Evolutionary conservation across 1,284 basidiomycete genomes (phyloP).

Genomic region (Cryptococcus jaspeensis): DNA sequence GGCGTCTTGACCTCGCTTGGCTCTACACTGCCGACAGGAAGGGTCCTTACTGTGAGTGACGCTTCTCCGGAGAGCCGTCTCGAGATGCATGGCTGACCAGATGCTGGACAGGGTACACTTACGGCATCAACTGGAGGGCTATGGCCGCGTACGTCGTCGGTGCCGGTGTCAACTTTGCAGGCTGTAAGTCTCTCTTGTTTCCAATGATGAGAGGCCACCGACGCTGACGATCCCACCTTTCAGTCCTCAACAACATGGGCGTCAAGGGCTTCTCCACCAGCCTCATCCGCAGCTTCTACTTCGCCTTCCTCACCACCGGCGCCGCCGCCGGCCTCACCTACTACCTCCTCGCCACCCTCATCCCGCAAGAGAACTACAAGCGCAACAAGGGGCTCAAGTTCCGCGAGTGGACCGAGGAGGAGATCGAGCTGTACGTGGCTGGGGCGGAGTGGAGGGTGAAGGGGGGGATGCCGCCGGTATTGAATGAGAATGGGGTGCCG

Average conservation of each 20-base stretch:
- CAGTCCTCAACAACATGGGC: slow-evolving; percentile 33
- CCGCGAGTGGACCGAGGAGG: slow-evolving; percentile 29
- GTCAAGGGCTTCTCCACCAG: slow-evolving; percentile 15
- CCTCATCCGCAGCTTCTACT: slow-evolving; percentile 31
- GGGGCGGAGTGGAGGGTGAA: slow-evolving; percentile 7
- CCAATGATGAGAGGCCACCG: neutral
- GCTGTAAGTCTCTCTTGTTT: slow-evolving; percentile 16
- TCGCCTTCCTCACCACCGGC: slow-evolving; percentile 39
- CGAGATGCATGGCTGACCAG: neutral
- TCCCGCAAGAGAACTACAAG: slow-evolving; percentile 31
- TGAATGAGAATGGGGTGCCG: neutral
- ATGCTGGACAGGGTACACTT: slow-evolving; percentile 56
- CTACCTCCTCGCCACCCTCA: slow-evolving; percentile 26
- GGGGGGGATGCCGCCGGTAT: neutral
- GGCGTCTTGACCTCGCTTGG: slow-evolving; percentile 66
- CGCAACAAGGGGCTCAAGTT: slow-evolving; percentile 24
- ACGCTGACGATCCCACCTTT: neutral
- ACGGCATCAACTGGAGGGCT: slow-evolving; percentile 63
- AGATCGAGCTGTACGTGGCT: slow-evolving; percentile 25
- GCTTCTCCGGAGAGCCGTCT: neutral
- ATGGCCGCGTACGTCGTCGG: slow-evolving; percentile 27
- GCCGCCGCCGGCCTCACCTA: slow-evolving; percentile 27
- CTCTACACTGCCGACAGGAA: slow-evolving; percentile 61
- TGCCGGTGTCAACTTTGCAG: slow-evolving; percentile 31
- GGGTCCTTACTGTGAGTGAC: slow-evolving; percentile 25